Evolutionary conservation across 352 stramenopile genomes (phyloP).

Genomic region (Phytopythium aichiense): DNA sequence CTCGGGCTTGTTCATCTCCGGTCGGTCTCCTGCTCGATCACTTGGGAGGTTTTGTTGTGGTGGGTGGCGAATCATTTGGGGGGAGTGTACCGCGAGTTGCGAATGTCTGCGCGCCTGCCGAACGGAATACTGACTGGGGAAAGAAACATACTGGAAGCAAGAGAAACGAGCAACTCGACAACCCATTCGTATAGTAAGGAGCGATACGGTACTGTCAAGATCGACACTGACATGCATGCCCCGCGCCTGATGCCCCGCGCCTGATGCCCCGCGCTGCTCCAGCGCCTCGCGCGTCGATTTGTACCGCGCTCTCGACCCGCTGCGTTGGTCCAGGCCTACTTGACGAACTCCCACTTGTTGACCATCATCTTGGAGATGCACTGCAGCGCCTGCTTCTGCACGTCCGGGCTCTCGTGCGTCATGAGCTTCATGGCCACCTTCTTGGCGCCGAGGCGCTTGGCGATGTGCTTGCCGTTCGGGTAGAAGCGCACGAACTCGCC

Average conservation of each 20-base stretch:
- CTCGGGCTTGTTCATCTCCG: constrained; percentile 35
- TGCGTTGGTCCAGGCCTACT: constrained; percentile 28
- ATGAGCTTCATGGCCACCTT: constrained; percentile 97
- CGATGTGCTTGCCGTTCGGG: constrained; percentile 94
- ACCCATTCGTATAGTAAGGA: neutral
- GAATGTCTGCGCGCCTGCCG: neutral
- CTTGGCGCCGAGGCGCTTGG: constrained; percentile 95
- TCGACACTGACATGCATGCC: neutral
- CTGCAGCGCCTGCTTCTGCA: constrained; percentile 97
- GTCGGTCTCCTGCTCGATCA: neutral
- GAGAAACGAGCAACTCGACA: neutral
- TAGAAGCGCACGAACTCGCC: constrained; percentile 98
- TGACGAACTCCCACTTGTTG: constrained; percentile 97
- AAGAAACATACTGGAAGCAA: neutral
- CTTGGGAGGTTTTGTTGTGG: neutral
- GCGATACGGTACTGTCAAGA: neutral
- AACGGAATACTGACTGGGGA: neutral
- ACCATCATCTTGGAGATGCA: constrained; percentile 99
- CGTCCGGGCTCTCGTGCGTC: constrained; percentile 94
- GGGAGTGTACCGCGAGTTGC: neutral
- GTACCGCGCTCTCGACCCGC: neutral
- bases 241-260: too few species aligned
- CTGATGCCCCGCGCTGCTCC: neutral
- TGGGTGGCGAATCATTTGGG: neutral
- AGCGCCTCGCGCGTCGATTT: neutral